Evolutionary conservation across 2,329 filamentous ascomycete genomes (phyloP).

Genomic region (Ophiostoma angusticollis): DNA sequence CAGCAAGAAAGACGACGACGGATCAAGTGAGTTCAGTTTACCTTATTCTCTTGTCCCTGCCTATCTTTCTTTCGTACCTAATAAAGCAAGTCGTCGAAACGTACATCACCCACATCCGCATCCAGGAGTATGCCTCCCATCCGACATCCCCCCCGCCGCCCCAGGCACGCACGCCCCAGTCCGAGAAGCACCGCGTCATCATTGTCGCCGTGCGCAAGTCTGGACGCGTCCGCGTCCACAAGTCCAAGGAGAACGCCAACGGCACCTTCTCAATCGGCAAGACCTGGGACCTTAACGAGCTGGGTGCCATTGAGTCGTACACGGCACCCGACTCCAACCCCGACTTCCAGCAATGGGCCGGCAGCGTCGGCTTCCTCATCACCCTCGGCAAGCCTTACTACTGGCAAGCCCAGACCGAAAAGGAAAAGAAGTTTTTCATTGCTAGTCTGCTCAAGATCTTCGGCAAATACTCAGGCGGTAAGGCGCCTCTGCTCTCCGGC

Average conservation of each 20-base stretch:
- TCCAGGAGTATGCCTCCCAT: slow-evolving; percentile 73
- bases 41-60: slow-evolving; percentile 5
- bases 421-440: slow-evolving; percentile 98
- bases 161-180: slow-evolving; percentile 51
- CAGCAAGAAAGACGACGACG: slow-evolving; percentile 75
- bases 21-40: slow-evolving; percentile 50
- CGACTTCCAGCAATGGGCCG: slow-evolving; percentile 61
- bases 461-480: slow-evolving; percentile 86
- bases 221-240: slow-evolving; percentile 87
- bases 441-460: slow-evolving; percentile 93
- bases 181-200: slow-evolving; percentile 82
- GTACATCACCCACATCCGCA: slow-evolving; percentile 93
- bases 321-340: slow-evolving; percentile 46
- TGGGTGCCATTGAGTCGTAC: slow-evolving; percentile 73
- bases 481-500: slow-evolving; percentile 62
- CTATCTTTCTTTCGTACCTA: not conserved
- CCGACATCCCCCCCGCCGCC: slow-evolving; percentile 78
- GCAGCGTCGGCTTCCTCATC: slow-evolving; percentile 72
- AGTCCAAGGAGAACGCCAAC: slow-evolving; percentile 89
- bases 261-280: slow-evolving; percentile 95
- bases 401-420: slow-evolving; percentile 84
- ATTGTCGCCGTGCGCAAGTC: slow-evolving; percentile 89
- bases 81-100: slow-evolving; percentile 59
- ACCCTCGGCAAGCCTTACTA: slow-evolving; percentile 91
- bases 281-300: slow-evolving; percentile 92